Evolutionary conservation across 2,329 filamentous ascomycete species (phyloP).

Genomic region (Samsoniella hepiali): DNA sequence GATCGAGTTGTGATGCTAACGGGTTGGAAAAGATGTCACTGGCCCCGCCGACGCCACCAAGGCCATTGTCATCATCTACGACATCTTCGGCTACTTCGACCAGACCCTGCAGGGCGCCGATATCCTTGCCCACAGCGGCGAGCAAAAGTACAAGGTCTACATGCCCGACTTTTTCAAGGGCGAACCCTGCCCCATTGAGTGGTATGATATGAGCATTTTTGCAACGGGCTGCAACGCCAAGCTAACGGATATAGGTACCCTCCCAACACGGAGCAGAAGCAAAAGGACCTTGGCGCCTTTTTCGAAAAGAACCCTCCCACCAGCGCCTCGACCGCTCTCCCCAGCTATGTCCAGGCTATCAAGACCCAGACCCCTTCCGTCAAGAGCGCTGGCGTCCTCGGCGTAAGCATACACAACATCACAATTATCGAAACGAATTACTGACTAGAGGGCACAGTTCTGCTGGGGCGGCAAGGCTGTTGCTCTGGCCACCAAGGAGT

Average conservation of each 20-base stretch:
- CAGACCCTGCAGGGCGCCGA: slow-evolving; percentile 70
- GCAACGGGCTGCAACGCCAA: background rate
- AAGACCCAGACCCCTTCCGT: slow-evolving; percentile 52
- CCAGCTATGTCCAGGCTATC: slow-evolving; percentile 53
- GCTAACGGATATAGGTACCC: slow-evolving; percentile 48
- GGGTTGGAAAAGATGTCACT: slow-evolving; percentile 41
- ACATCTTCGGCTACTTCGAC: slow-evolving; percentile 67
- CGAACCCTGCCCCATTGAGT: slow-evolving; percentile 55
- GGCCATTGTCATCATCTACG: slow-evolving; percentile 48
- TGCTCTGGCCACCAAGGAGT: slow-evolving; percentile 47
- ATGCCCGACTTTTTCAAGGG: slow-evolving; percentile 92
- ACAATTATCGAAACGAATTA: background rate
- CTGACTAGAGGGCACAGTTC: slow-evolving; percentile 37
- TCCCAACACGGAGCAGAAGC: slow-evolving; percentile 61
- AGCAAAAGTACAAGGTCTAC: slow-evolving; percentile 75
- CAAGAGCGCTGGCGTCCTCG: slow-evolving; percentile 58
- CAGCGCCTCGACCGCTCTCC: slow-evolving; percentile 48
- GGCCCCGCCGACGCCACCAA: slow-evolving; percentile 48
- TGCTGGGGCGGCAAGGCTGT: slow-evolving; percentile 73
- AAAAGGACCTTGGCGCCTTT: slow-evolving; percentile 56
- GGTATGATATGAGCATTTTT: slow-evolving; percentile 31
- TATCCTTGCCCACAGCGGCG: slow-evolving; percentile 54
- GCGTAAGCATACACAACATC: slow-evolving; percentile 41
- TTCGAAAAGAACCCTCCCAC: slow-evolving; percentile 50
- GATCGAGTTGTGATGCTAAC: slow-evolving; percentile 14